Base-by-base conservation (phyloP, 176 grass and related monocot species). In the Hordeum marinum region DNA sequence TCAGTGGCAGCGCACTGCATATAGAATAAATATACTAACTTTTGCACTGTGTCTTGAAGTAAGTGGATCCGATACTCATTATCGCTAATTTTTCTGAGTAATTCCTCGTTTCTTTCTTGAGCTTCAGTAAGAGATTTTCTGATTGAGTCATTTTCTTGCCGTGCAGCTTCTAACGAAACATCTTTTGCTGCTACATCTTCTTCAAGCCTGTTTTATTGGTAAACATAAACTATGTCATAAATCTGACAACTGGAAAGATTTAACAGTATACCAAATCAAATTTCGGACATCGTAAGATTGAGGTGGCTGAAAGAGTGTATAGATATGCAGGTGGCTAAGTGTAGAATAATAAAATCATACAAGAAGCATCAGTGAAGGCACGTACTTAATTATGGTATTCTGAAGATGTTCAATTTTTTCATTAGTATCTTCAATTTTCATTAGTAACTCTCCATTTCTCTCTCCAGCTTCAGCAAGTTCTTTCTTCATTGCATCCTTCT, bases 81-180 rank as follows among this genome's bases (percentile, higher is more conserved):
- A n/a, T 91, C 89, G 8, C 72, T 85, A 82, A 85, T 84, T 91
- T 88, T 91, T 74, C 79, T 91, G 52, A 88, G 70, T 80, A 91
- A 88, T 77, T 88, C 89, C 63, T 85, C 85, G 66, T 85, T 85
- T 91, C 59, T 71, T 55, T 91, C 61, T 45, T 91, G 82, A 82
- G 89, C 34, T 88, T 91, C 85, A 72, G 77, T 29, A 72, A 91
- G 82, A 76, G 86, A 81, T 78, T 78, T 91, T 35, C 45, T 88
- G 52, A 72, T 81, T 29, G 54, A 75, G 9, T 85, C 82, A 82
- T 84, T 91, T 70, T 87, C 89, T 84, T 85, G 76, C 26, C 54
- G 66, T 75, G 75, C 66, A 75, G 75, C 68, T 88, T 88, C 78
- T 58, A 91, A 88, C 64, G 71, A 84, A 82, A 54, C 43, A 85